A percentile compares a stretch with the other conserved stretches of the same genome.
These are phyloP conservation scores for Candida khao-thaluensis DNA, from an alignment of 805 yeast genomes.

Conservation along the genomic window DNA sequence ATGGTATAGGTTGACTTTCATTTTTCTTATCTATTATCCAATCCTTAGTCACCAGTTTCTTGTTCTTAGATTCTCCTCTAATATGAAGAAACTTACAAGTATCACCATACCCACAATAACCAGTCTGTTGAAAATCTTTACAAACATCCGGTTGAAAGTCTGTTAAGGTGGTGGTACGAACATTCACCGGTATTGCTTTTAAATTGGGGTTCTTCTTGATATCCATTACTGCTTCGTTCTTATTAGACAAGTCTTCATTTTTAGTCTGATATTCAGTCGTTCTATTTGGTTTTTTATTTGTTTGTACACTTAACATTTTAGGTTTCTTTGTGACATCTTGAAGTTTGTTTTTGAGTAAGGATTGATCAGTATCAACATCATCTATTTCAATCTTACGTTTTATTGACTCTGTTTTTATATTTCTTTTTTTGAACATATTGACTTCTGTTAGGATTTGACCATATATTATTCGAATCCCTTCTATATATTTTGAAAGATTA, in stretches of 20 bases:
- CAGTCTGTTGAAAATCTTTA: constrained; percentile 86
- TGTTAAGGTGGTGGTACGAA: constrained; percentile 64
- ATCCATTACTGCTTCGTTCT: constrained; percentile 11
- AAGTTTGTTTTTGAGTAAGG: background rate
- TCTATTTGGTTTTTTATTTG: constrained; percentile 1
- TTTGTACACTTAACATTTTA: background rate
- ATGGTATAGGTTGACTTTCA: constrained; percentile 39
- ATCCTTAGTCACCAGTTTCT: constrained; percentile 62
- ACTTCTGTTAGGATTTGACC: background rate
- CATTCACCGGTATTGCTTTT: constrained; percentile 34
- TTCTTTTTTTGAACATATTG: constrained; percentile 27
- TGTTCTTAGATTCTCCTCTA: constrained; percentile 78
- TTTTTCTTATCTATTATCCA: constrained; percentile 47
- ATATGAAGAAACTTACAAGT: constrained; percentile 92
- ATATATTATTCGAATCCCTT: background rate
- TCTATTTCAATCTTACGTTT: constrained; percentile 11
- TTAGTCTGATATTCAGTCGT: constrained; percentile 3
- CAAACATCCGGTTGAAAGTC: constrained; percentile 95
- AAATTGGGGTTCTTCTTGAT: constrained; percentile 11
- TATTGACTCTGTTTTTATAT: constrained; percentile 15
- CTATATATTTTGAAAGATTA: too few species aligned
- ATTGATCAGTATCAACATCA: constrained; percentile 2
- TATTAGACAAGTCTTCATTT: constrained; percentile 5
- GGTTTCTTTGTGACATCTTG: constrained; percentile 8
- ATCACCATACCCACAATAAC: constrained; percentile 97